Evolutionary conservation across 2,329 filamentous ascomycete species (phyloP).

Genomic region (Cyphellophora attinorum): DNA sequence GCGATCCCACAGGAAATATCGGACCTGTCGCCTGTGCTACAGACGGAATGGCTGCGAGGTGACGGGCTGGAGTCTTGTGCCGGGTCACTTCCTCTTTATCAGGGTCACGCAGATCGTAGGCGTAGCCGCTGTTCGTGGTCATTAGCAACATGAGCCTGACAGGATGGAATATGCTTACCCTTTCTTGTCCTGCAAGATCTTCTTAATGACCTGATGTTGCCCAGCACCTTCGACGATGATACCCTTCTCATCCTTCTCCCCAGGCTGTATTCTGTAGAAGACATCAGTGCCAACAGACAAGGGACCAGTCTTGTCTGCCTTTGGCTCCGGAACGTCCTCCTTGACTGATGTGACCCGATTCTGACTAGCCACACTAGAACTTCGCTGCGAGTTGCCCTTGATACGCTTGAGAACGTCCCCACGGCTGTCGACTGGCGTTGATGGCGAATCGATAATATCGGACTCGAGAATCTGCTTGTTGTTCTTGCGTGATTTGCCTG

Average conservation of each 20-base stretch:
- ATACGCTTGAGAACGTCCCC: slow-evolving; percentile 34
- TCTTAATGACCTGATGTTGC: slow-evolving; percentile 70
- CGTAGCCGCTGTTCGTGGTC: slow-evolving; percentile 3
- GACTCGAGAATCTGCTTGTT: slow-evolving; percentile 27
- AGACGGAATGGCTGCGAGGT: background rate
- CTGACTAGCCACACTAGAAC: slow-evolving; percentile 21
- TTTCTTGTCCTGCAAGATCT: slow-evolving; percentile 66
- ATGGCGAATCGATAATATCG: slow-evolving; percentile 36
- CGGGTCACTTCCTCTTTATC: slow-evolving; percentile 15
- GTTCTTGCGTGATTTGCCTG: slow-evolving; percentile 36
- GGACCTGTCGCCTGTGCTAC: slow-evolving; percentile 46
- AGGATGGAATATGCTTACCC: slow-evolving; percentile 31
- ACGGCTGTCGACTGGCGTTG: slow-evolving; percentile 25
- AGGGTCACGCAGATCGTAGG: slow-evolving; percentile 15
- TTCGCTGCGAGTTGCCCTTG: slow-evolving; percentile 31
- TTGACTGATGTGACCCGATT: slow-evolving; percentile 26
- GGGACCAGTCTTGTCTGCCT: slow-evolving; percentile 30
- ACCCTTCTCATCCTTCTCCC: slow-evolving; percentile 39
- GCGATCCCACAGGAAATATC: slow-evolving; percentile 55
- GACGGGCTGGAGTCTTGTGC: slow-evolving; percentile 7
- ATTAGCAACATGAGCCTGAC: slow-evolving; percentile 2
- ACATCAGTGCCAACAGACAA: slow-evolving; percentile 39
- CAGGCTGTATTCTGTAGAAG: slow-evolving; percentile 42
- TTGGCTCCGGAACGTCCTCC: slow-evolving; percentile 32
- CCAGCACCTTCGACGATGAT: slow-evolving; percentile 44